Percentiles rank a stretch among this genome's conserved stretches.
phyloP scores from a whole-genome alignment of 192 early-diverging fungal genomes.

The Coemansia nantahalensis region DNA sequence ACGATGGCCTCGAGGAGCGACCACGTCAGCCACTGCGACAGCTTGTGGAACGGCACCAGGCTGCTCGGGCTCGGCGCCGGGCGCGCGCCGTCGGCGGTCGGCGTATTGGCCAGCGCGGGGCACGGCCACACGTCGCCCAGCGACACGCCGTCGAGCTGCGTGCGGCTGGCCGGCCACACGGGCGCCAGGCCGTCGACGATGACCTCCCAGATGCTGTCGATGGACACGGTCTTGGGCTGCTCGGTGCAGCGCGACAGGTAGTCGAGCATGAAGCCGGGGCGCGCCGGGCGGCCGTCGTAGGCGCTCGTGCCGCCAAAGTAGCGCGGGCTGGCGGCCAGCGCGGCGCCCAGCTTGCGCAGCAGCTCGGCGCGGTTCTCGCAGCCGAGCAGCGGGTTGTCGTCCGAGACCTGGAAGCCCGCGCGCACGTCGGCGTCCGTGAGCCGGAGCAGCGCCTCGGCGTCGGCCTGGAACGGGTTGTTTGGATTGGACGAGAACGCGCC shows the following conservation, averaged over 20 bases:
- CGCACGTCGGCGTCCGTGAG: slow-evolving; percentile 25
- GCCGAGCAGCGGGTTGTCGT: slow-evolving; percentile 77
- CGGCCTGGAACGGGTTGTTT: slow-evolving; percentile 62
- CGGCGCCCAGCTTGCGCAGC: slow-evolving; percentile 62
- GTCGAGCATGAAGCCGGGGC: slow-evolving; percentile 85
- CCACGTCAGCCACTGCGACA: slow-evolving; percentile 96
- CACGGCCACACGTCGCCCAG: slow-evolving; percentile 93
- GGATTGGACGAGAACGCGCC: slow-evolving; percentile 72
- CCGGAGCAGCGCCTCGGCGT: slow-evolving; percentile 48
- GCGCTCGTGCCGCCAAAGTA: slow-evolving; percentile 57
- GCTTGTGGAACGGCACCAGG: slow-evolving; percentile 85
- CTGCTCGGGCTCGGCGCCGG: slow-evolving; percentile 25
- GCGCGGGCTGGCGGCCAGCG: slow-evolving; percentile 50
- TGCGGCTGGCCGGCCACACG: slow-evolving; percentile 88
- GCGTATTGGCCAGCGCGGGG: slow-evolving; percentile 44
- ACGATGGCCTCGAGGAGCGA: slow-evolving; percentile 81
- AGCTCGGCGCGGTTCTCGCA: slow-evolving; percentile 71
- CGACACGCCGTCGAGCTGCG: slow-evolving; percentile 67
- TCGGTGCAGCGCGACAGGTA: slow-evolving; percentile 64
- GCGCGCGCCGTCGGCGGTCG: slow-evolving; percentile 6
- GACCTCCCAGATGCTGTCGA: slow-evolving; percentile 75
- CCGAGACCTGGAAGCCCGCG: slow-evolving; percentile 76
- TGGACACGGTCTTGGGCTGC: slow-evolving; percentile 53
- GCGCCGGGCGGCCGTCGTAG: slow-evolving; percentile 39
- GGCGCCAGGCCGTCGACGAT: slow-evolving; percentile 72